Conservation (phyloP, 208 protist species). For the Naegleria lovaniensis region DNA sequence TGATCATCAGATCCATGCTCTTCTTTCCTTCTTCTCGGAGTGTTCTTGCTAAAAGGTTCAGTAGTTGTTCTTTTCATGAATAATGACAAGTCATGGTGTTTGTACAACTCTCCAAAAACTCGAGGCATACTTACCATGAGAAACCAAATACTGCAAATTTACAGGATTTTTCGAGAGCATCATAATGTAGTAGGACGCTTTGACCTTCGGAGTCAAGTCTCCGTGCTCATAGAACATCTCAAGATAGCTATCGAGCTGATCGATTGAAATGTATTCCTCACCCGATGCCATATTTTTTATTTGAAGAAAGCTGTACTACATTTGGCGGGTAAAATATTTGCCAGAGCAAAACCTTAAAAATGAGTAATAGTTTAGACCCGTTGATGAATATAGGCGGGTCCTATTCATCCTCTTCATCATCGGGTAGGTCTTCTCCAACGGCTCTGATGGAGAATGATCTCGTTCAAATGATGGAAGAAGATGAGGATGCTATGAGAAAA, state of each 20-base stretch:
- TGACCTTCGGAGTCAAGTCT: slow-evolving; percentile 22
- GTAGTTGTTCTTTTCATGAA: slow-evolving; percentile 9
- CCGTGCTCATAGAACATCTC: slow-evolving; percentile 37
- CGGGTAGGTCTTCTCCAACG: not conserved
- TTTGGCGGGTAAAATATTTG: no score
- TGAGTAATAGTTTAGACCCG: not conserved
- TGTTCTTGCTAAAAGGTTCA: slow-evolving; percentile 23
- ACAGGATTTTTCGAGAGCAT: slow-evolving; percentile 30
- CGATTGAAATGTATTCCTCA: slow-evolving; percentile 16
- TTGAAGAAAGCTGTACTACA: not conserved
- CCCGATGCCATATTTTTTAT: not conserved
- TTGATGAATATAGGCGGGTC: not conserved
- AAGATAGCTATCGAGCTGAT: slow-evolving; percentile 33
- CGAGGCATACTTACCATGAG: not conserved
- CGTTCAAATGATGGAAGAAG: not conserved
- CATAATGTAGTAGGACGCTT: slow-evolving; percentile 28
- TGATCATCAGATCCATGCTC: slow-evolving; percentile 36
- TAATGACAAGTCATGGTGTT: not conserved
- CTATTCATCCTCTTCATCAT: not conserved
- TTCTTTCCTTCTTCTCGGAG: slow-evolving; percentile 42
- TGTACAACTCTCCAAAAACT: no score
- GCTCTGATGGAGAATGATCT: not conserved
- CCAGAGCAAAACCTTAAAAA: not conserved
- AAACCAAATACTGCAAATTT: slow-evolving; percentile 29
- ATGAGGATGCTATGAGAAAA: not conserved